Evolutionary conservation across 2,329 filamentous ascomycete genomes (phyloP).

Genomic region (Neonectria magnoliae): DNA sequence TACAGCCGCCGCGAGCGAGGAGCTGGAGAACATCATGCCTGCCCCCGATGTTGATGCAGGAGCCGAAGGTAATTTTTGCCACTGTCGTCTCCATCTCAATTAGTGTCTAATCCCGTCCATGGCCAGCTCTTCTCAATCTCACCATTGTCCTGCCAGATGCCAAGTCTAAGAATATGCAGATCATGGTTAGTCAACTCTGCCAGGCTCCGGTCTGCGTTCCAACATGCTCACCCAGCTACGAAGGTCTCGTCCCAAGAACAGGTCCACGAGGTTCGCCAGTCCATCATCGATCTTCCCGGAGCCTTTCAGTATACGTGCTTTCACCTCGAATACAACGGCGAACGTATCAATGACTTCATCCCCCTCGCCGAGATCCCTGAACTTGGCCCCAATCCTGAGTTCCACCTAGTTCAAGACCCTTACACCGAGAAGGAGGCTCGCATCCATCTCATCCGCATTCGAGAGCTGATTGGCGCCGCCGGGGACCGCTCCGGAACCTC

Average conservation of each 20-base stretch:
- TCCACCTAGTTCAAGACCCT: conserved; percentile 88
- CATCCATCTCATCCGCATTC: conserved; percentile 89
- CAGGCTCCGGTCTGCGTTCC: not conserved
- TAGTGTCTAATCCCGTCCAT: conserved; percentile 28
- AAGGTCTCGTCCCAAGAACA: conserved; percentile 94
- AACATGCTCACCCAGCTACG: conserved; percentile 30
- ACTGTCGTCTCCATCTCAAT: conserved; percentile 13
- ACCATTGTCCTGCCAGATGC: conserved; percentile 85
- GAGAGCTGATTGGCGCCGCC: conserved; percentile 92
- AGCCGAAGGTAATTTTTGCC: conserved; percentile 46
- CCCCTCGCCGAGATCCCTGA: conserved; percentile 89
- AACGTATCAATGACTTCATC: conserved; percentile 94
- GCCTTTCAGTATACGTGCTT: conserved; percentile 99
- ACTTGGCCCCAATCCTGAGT: conserved; percentile 79
- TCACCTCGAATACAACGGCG: conserved; percentile 90
- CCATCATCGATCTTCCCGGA: conserved; percentile 90
- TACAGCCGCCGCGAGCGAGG: conserved; percentile 36
- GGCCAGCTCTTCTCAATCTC: conserved; percentile 66
- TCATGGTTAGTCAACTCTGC: conserved; percentile 72
- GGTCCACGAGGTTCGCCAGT: conserved; percentile 96
- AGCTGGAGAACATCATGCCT: conserved; percentile 39
- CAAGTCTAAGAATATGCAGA: conserved; percentile 76
- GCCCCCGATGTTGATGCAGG: conserved; percentile 44
- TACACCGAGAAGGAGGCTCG: conserved; percentile 99
- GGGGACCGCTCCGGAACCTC: conserved; percentile 88